Conservation (phyloP, 495 filamentous ascomycete species). For the Tuber melanosporum region DNA sequence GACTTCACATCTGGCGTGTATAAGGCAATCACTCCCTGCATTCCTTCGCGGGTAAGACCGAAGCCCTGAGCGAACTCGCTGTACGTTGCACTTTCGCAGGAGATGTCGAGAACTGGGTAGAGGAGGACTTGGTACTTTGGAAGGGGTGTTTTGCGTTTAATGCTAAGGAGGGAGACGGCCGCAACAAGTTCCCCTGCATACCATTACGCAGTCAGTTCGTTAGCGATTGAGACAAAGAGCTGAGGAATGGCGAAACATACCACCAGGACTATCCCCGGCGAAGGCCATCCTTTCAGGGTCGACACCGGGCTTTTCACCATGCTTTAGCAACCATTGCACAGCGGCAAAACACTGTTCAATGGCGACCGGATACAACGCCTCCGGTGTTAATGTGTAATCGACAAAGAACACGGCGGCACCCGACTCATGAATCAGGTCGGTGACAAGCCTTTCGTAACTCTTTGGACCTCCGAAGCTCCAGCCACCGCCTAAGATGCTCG, state of each 20-base stretch:
- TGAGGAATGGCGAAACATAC: neutral
- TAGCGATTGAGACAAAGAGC: neutral
- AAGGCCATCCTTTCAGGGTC: slow-evolving; percentile 22
- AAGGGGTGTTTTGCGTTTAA: slow-evolving; percentile 21
- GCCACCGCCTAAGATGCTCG: slow-evolving; percentile 19
- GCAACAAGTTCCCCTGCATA: slow-evolving; percentile 19
- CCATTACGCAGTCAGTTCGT: neutral
- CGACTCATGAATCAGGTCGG: slow-evolving; percentile 31
- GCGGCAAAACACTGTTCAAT: slow-evolving; percentile 38
- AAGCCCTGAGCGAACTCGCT: slow-evolving; percentile 26
- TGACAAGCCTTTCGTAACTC: slow-evolving; percentile 21
- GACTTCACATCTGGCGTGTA: slow-evolving; percentile 27
- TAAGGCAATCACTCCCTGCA: slow-evolving; percentile 8
- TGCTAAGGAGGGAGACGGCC: slow-evolving; percentile 15
- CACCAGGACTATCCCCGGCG: slow-evolving; percentile 41
- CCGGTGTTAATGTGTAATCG: slow-evolving; percentile 40
- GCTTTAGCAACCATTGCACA: slow-evolving; percentile 35
- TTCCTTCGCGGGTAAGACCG: slow-evolving; percentile 6
- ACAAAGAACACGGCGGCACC: slow-evolving; percentile 40
- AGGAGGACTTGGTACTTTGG: slow-evolving; percentile 35
- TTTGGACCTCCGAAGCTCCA: slow-evolving; percentile 23
- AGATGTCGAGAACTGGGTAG: slow-evolving; percentile 39
- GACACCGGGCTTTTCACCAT: slow-evolving; percentile 28
- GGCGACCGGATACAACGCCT: slow-evolving; percentile 38
- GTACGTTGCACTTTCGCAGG: slow-evolving; percentile 22